Base-by-base conservation (phyloP, 495 filamentous ascomycete genomes). In the Neurospora tetraspora region DNA sequence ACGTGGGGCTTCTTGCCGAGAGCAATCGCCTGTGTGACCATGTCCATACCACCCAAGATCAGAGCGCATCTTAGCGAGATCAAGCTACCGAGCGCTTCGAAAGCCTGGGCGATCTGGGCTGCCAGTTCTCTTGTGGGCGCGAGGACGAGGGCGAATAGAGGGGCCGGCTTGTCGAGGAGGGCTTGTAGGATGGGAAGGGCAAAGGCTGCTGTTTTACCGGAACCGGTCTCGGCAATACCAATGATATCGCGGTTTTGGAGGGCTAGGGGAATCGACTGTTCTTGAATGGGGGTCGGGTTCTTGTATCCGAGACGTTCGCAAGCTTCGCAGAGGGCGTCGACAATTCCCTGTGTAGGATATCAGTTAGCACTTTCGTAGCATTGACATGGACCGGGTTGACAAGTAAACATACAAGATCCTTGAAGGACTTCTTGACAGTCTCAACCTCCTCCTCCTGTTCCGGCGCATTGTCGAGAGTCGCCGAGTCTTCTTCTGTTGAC, bases 121-220 rank as follows among this genome's bases (percentile, higher is more conserved):
- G 96, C 96, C 14, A 98, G 81, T 84, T 99, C 96, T 74, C 96
- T 89, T 18, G 96, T 99, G 0, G 96, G 96, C 11, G 95, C 94
- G 2, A 99, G 84, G 27, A 97, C 85, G 31, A 98, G 90, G 34
- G 88, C 90, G 75, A 92, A 95, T 39, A 96, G 83, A 1, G 92
- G 82, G 43, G 90, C 89, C 0, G 94, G 93, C 72, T 91, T 91
- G 47, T 94, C 91, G 85, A 97, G 93, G 0, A 97, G 86, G 2
- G 89, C 87, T 85, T 97, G 93, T 4, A 97, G 85, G 53, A 98
- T 95, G 1, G 96, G 96, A 1, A 99, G 81, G 0, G 91, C 91
- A 79, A 98, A 99, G 0, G 96, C 93, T 3, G 92, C 95, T 0
- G 85, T 98, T 82, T 99, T 99, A 80, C 96, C 96, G 78, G 88